A percentile compares a stretch with the other conserved stretches of the same genome.
Conservation (phyloP, 306 rosid genomes). For the Urtica urens region DNA sequence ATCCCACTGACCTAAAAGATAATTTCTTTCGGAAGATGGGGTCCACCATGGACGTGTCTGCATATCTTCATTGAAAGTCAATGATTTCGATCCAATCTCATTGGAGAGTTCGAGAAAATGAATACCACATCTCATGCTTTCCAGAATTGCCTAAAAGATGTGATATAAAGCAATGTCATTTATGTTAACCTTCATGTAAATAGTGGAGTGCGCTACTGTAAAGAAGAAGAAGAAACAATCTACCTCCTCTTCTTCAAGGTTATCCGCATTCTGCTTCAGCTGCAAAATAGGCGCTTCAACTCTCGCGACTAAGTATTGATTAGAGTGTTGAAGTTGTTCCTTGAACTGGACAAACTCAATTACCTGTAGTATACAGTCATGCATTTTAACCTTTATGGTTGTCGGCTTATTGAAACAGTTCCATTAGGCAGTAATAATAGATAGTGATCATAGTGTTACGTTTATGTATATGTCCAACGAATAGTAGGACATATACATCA, state of each 20-base stretch:
- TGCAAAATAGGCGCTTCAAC: conserved; percentile 70
- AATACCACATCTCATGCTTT: conserved; percentile 59
- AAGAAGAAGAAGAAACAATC: conserved; percentile 14
- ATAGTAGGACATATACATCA: neutral
- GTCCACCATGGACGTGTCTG: conserved; percentile 95
- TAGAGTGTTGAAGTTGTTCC: conserved; percentile 69
- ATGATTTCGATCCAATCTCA: conserved; percentile 70
- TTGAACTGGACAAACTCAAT: conserved; percentile 95
- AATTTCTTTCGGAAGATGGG: conserved; percentile 74
- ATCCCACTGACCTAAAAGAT: conserved; percentile 63
- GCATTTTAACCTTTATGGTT: too few species aligned
- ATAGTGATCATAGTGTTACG: too few species aligned
- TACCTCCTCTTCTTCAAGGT: conserved; percentile 86
- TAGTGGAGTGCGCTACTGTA: conserved; percentile 4
- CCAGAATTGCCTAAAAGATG: conserved; percentile 49
- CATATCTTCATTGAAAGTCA: conserved; percentile 85
- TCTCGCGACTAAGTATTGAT: conserved; percentile 66
- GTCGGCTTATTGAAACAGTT: too few species aligned
- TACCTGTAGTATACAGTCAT: conserved; percentile 52
- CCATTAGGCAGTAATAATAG: neutral
- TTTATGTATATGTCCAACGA: too few species aligned
- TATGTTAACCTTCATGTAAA: neutral
- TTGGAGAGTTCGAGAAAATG: conserved; percentile 72
- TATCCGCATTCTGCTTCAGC: conserved; percentile 74
- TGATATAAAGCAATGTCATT: neutral